Conservation (phyloP, 257 asterid genomes). For the Solanum appendiculatum region DNA sequence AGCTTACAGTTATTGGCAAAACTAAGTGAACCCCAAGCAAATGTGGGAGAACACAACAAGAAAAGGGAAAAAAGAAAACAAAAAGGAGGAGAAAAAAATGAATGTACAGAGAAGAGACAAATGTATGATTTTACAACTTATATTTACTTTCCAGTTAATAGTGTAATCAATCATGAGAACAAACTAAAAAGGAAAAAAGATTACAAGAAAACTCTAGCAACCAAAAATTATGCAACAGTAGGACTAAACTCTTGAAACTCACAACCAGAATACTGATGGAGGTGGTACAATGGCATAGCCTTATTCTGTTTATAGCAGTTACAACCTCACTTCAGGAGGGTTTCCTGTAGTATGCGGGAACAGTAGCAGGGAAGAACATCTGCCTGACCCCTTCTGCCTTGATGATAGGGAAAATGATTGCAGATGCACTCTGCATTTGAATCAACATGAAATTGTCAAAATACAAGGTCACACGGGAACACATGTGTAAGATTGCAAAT, state of each 20-base stretch:
- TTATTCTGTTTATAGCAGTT: neutral
- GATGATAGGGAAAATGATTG: conserved; percentile 43
- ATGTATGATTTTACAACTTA: neutral
- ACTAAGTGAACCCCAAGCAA: neutral
- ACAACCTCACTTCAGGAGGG: conserved; percentile 21
- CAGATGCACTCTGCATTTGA: conserved; percentile 33
- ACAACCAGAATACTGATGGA: neutral
- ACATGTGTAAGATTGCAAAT: neutral
- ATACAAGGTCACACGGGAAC: neutral
- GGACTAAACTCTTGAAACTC: neutral
- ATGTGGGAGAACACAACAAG: neutral
- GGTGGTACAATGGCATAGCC: neutral
- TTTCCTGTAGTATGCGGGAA: conserved; percentile 45
- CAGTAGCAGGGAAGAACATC: conserved; percentile 48
- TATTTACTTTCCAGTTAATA: neutral
- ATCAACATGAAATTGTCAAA: neutral
- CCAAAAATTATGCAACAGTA: neutral
- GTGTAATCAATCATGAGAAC: neutral
- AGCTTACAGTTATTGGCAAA: neutral
- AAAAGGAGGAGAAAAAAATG: neutral
- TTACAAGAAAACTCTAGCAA: neutral
- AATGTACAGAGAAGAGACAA: neutral
- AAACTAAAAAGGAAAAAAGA: neutral
- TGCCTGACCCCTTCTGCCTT: conserved; percentile 54
- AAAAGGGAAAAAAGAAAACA: neutral